phyloP scores from a whole-genome alignment of 805 yeast genomes.

The Cyberlindnera subsufficiens region DNA sequence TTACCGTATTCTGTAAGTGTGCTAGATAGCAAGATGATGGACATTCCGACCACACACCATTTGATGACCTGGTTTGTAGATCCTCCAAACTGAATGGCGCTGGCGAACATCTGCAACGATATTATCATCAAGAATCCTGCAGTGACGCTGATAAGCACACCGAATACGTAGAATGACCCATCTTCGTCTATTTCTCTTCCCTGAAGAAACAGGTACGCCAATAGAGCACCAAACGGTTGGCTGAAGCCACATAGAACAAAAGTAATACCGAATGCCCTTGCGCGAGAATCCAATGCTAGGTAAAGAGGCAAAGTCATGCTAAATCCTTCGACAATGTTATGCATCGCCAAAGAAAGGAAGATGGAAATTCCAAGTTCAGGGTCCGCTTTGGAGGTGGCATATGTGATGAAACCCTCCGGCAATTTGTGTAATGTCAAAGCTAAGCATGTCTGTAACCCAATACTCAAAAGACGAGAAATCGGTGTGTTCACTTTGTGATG shows the following conservation, averaged over 20 bases:
- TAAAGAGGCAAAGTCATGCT: constrained; percentile 88
- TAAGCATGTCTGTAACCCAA: constrained; percentile 84
- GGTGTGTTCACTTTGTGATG: constrained; percentile 81
- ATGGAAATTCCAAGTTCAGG: constrained; percentile 71
- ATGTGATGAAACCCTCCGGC: constrained; percentile 93
- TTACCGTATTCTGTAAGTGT: constrained; percentile 24
- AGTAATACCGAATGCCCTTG: constrained; percentile 58
- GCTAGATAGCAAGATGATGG: constrained; percentile 45
- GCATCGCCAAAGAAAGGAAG: constrained; percentile 79
- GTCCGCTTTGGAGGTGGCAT: constrained; percentile 65
- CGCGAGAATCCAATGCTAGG: constrained; percentile 59
- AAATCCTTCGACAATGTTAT: constrained; percentile 91
- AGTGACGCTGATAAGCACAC: constrained; percentile 62
- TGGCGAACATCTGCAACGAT: constrained; percentile 79
- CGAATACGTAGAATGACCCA: constrained; percentile 40
- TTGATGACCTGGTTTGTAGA: constrained; percentile 49
- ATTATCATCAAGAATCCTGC: constrained; percentile 82
- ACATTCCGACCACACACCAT: constrained; percentile 59
- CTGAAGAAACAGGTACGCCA: constrained; percentile 52
- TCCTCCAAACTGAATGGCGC: constrained; percentile 78
- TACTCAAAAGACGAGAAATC: constrained; percentile 68
- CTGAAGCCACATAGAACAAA: constrained; percentile 74
- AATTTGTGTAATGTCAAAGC: constrained; percentile 87
- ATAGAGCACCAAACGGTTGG: constrained; percentile 83
- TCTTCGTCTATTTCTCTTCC: constrained; percentile 29